These are phyloP conservation scores for Rhizomucor pusillus DNA, from an alignment of 371 early-diverging fungal species.

Conservation along the genomic window DNA sequence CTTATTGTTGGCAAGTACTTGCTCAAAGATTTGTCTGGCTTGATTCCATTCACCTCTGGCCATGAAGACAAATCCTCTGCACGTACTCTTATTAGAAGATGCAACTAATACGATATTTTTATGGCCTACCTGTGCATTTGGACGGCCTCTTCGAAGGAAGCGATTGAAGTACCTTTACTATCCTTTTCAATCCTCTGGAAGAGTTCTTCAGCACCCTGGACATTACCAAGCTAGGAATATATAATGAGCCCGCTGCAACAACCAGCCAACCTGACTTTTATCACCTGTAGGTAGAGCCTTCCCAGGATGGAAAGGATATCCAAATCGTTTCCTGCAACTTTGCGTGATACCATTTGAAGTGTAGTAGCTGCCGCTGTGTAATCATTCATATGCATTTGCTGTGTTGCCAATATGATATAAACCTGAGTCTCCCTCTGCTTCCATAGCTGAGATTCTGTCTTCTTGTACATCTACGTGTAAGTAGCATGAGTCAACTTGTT, in stretches of 20 bases:
- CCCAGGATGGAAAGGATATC: slow-evolving; percentile 55
- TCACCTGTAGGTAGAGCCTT: slow-evolving; percentile 55
- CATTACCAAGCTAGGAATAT: slow-evolving; percentile 51
- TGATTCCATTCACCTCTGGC: slow-evolving; percentile 54
- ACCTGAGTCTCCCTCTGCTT: slow-evolving; percentile 46
- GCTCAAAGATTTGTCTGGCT: slow-evolving; percentile 45
- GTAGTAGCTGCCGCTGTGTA: slow-evolving; percentile 42
- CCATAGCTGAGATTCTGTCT: slow-evolving; percentile 27
- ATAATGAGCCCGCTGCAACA: too few relatives aligned
- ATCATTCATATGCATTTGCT: slow-evolving; percentile 49
- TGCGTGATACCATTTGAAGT: slow-evolving; percentile 24
- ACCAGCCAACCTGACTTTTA: too few relatives aligned
- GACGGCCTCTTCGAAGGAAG: slow-evolving; percentile 34
- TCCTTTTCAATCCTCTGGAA: slow-evolving; percentile 36
- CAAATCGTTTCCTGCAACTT: slow-evolving; percentile 23
- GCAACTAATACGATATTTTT: background rate
- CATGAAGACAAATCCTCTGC: slow-evolving; percentile 44
- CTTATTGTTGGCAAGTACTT: slow-evolving; percentile 42
- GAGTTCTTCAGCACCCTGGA: slow-evolving; percentile 36
- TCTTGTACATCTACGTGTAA: slow-evolving; percentile 9
- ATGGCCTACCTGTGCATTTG: slow-evolving; percentile 41
- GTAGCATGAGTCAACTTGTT: background rate
- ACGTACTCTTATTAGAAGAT: background rate
- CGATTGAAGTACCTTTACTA: slow-evolving; percentile 13
- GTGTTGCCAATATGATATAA: slow-evolving; percentile 52